Evolutionary conservation across 352 stramenopile species (phyloP).

Genomic region (Phytophthora sojae): DNA sequence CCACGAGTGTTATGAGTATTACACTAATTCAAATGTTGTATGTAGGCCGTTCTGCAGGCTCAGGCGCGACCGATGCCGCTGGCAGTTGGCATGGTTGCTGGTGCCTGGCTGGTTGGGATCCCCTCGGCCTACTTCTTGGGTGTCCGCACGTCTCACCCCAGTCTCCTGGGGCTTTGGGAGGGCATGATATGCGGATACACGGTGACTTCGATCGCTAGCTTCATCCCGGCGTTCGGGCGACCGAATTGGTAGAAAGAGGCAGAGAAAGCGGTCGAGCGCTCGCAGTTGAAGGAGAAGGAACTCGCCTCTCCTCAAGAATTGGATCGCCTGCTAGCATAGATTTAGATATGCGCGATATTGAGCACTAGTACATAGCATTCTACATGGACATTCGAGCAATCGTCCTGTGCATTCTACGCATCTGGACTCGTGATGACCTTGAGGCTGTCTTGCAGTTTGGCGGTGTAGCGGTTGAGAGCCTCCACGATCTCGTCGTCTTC

Average conservation of each 20-base stretch:
- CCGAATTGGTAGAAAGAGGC: conserved; percentile 72
- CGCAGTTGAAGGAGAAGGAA: conserved; percentile 43
- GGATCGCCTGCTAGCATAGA: conserved; percentile 35
- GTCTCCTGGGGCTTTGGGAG: conserved; percentile 77
- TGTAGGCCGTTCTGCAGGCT: conserved; percentile 65
- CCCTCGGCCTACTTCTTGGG: conserved; percentile 77
- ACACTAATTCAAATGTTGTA: conserved; percentile 15
- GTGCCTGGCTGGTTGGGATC: conserved; percentile 80
- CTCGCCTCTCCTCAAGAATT: conserved; percentile 26
- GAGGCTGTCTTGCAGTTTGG: conserved; percentile 94
- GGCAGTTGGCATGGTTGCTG: conserved; percentile 60
- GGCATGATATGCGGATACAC: conserved; percentile 69
- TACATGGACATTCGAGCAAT: not conserved
- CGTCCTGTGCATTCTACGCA: conserved; percentile 35
- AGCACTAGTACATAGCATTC: not conserved
- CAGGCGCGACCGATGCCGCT: conserved; percentile 64
- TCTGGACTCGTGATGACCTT: conserved; percentile 92
- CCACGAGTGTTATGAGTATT: too few species aligned
- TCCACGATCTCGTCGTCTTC: conserved; percentile 95
- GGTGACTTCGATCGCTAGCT: conserved; percentile 71
- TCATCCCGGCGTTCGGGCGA: conserved; percentile 56
- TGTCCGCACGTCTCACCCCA: conserved; percentile 34
- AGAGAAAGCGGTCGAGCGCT: conserved; percentile 57
- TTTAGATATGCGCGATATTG: not conserved
- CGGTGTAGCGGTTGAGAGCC: conserved; percentile 93